Evolutionary conservation across 352 stramenopile species (phyloP).

Genomic region (Phytophthora podocarpi): DNA sequence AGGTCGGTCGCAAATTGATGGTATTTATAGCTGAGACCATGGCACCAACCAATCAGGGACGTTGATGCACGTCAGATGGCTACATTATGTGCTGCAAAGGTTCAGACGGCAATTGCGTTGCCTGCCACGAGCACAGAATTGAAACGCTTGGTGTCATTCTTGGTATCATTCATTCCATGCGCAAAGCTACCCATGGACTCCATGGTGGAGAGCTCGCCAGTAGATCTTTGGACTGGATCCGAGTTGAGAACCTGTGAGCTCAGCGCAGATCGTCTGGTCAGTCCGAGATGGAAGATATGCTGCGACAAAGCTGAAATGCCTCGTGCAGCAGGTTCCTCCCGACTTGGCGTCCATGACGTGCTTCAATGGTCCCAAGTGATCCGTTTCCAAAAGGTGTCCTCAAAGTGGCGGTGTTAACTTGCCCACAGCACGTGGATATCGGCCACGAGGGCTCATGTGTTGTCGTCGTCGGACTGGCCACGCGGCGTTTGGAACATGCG

Average conservation of each 20-base stretch:
- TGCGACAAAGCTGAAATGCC: too few species aligned
- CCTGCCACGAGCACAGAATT: conserved; percentile 16
- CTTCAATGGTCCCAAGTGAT: conserved; percentile 13
- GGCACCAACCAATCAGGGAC: background rate
- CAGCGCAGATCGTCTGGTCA: conserved; percentile 7
- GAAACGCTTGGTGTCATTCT: conserved; percentile 23
- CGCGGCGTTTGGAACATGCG: conserved; percentile 3
- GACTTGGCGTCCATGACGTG: too few species aligned
- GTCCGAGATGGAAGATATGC: too few species aligned
- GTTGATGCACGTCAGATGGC: conserved; percentile 16
- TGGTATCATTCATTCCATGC: too few species aligned
- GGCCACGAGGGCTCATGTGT: too few species aligned
- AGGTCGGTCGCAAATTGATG: conserved; percentile 4
- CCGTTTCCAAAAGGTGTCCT: conserved; percentile 13
- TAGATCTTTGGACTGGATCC: background rate
- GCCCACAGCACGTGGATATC: background rate
- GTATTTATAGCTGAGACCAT: too few species aligned
- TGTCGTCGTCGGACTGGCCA: conserved; percentile 4
- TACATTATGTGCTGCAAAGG: conserved; percentile 27
- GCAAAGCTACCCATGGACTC: conserved; percentile 4
- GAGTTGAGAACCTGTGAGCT: too few species aligned
- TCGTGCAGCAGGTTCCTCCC: too few species aligned
- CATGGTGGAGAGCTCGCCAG: too few species aligned
- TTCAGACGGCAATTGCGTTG: conserved; percentile 13
- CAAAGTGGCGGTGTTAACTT: background rate